A percentile compares a stretch with the other conserved stretches of the same genome.
Conservation (phyloP, 495 filamentous ascomycete genomes). For the Mytilinidion resinicola region DNA sequence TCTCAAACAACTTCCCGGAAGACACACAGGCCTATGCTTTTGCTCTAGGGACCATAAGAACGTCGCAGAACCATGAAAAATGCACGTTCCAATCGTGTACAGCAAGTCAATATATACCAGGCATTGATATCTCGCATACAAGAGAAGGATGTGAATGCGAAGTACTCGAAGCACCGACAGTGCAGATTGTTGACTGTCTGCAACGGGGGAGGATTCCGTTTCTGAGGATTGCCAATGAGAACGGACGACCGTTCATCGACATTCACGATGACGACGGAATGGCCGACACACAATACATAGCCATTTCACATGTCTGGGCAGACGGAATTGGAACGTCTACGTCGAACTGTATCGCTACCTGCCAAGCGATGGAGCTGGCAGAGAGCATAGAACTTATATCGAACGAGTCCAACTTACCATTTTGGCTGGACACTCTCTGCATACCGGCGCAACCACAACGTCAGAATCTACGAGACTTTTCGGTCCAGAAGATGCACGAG, state of each 20-base stretch:
- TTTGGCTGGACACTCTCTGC: slow-evolving; percentile 4
- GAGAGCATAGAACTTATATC: neutral
- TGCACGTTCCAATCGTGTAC: neutral
- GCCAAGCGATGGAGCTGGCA: neutral
- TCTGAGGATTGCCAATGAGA: neutral
- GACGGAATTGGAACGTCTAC: neutral
- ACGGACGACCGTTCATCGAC: neutral
- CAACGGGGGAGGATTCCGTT: slow-evolving; percentile 2
- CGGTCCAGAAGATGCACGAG: slow-evolving; percentile 1
- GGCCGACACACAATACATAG: neutral
- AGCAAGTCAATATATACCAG: slow-evolving; percentile 4
- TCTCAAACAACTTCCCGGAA: neutral
- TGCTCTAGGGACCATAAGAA: neutral
- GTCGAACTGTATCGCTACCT: neutral
- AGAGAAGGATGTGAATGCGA: slow-evolving; percentile 3
- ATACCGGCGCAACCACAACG: neutral
- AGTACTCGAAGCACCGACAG: neutral
- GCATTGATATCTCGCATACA: neutral
- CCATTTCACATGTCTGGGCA: neutral
- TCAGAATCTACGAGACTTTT: slow-evolving; percentile 3
- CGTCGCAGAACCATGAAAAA: neutral
- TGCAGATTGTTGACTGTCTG: slow-evolving; percentile 1
- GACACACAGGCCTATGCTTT: neutral
- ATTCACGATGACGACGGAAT: neutral
- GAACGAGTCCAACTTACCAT: neutral